phyloP scores from a whole-genome alignment of 345 rosid species.

The Angophora floribunda region DNA sequence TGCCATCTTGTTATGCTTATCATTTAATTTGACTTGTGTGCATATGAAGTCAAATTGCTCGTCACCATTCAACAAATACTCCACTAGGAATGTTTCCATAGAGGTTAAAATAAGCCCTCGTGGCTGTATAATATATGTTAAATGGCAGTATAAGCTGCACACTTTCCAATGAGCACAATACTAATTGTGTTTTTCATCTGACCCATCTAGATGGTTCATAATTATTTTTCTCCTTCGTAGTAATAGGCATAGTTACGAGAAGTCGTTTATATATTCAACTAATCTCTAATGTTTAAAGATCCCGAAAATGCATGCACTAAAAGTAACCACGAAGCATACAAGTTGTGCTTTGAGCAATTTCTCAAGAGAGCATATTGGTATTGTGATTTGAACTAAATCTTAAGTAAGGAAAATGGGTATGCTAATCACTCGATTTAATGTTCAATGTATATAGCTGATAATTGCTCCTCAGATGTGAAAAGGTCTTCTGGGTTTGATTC shows the following conservation, averaged over 20 bases:
- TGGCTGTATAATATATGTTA: not conserved
- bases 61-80: not conserved
- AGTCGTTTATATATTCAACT: not conserved
- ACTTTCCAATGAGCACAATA: not conserved
- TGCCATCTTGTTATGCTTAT: not conserved
- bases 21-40: not conserved
- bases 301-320: not conserved
- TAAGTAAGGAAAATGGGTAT: not conserved
- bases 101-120: not conserved
- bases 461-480: constrained; percentile 11
- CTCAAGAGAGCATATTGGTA: not conserved
- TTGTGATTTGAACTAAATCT: not conserved
- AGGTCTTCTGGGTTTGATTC: constrained; percentile 7
- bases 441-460: not conserved
- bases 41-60: not conserved
- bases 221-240: not conserved
- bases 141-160: not conserved
- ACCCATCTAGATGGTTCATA: not conserved
- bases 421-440: not conserved
- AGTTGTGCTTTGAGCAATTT: not conserved
- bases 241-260: not conserved
- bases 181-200: not conserved
- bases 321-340: not conserved
- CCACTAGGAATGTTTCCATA: not conserved
- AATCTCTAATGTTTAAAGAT: not conserved